Base-by-base conservation (phyloP, 805 yeast genomes). In the Candida piceae region DNA sequence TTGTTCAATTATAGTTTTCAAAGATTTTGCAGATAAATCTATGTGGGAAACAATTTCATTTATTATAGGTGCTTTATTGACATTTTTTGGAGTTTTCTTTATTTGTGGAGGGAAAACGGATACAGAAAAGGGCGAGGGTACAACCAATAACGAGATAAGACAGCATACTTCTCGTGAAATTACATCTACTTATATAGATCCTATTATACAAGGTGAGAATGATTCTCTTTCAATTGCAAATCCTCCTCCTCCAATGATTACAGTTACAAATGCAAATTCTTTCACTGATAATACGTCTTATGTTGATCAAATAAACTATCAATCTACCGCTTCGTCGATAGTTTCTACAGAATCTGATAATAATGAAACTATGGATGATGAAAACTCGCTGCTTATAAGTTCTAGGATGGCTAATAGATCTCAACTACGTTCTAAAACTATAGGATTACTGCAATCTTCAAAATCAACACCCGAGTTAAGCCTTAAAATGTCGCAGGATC, bases 1-100 rank as follows among this genome's bases (percentile, higher is more conserved):
- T 6, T 72, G 71, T n/a, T 67, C 73, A 0, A 62, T 63, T 9
- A 45, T 65, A 6, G 57, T 69, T 7, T 69, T 67, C 42, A 57
- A 60, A 20, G 74, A 69, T 37, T 67, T 69, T 35, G 55, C 58
- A 4, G 49, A 56, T 29, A 51, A 51, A 25, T 36, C 59, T 5
- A 10, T 39, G 1, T 30, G 25, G 4, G 57, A 58, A 16, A 35
- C 47, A 7, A 4, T 44, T 1, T 31, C 46, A n/a, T 65, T 68
- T 36, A 13, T 53, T 1, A 12, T 45, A 3, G 74, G 74, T 3
- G 61, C 70, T 20, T 21, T 47, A 4, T 43, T 67, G 13, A 62
- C 70, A 0, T 62, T 69, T 31, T 35, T 50, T 6, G 75, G 76
- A 1, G 76, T 69, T 4, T 66, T 64, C 53, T 42, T 58, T 22